phyloP scores from a whole-genome alignment of 148 eudicot species.

The Fallopia convolvulus region DNA sequence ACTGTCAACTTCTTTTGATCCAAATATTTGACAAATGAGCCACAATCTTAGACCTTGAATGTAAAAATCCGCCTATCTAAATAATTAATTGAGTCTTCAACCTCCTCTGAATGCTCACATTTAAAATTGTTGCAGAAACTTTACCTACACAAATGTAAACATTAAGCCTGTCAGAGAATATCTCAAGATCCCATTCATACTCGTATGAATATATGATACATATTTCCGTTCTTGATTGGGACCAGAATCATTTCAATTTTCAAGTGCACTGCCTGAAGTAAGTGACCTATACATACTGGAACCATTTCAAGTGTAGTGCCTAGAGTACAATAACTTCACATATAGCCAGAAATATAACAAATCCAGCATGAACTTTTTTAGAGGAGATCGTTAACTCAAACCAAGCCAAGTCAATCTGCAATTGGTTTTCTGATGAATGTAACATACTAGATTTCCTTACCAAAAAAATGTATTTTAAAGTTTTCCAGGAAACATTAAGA shows the following conservation, averaged over 20 bases:
- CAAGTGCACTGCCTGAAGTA: background rate
- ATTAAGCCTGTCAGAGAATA: background rate
- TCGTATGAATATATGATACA: background rate
- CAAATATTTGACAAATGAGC: constrained; percentile 3
- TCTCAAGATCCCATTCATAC: background rate
- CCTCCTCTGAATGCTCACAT: background rate
- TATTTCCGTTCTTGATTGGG: background rate
- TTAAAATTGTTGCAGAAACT: background rate
- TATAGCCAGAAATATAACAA: too few relatives aligned
- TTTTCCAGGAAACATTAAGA: background rate
- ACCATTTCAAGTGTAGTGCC: background rate
- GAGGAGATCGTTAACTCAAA: background rate
- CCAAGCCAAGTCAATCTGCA: background rate
- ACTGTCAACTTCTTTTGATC: background rate
- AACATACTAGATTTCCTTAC: background rate
- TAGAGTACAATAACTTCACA: background rate
- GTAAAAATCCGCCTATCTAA: background rate
- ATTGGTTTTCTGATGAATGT: background rate
- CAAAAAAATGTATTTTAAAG: background rate
- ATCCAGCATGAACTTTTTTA: background rate
- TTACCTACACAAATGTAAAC: background rate
- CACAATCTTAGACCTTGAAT: background rate
- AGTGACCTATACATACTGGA: background rate
- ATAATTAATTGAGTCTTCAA: background rate
- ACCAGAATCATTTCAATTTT: background rate